A percentile compares a stretch with the other conserved stretches of the same genome.
These are phyloP conservation scores for Eucalyptus cladocalyx DNA, from an alignment of 345 rosid genomes.

Conservation along the genomic window DNA sequence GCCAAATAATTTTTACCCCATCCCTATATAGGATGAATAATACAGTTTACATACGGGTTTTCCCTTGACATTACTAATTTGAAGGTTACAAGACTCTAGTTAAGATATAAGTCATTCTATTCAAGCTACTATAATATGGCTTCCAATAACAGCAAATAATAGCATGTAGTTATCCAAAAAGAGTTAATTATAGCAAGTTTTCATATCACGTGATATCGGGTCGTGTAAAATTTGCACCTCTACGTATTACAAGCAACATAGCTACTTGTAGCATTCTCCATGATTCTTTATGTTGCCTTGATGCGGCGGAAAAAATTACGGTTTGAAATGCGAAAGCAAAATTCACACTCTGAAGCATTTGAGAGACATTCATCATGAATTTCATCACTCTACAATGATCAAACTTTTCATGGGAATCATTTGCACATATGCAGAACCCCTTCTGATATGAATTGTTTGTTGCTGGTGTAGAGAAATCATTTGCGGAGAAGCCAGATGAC, in stretches of 20 bases:
- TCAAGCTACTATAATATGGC: background rate
- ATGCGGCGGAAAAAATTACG: background rate
- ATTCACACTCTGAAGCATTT: background rate
- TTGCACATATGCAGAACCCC: background rate
- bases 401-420: background rate
- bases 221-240: background rate
- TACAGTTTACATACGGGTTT: background rate
- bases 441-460: background rate
- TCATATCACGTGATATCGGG: fast-evolving
- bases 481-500: background rate
- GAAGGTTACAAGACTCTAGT: too few relatives aligned
- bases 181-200: background rate
- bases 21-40: background rate
- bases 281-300: background rate
- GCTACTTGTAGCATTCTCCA: background rate
- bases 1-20: background rate
- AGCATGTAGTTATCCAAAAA: background rate
- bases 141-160: too few relatives aligned
- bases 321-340: background rate
- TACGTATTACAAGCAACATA: background rate
- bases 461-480: background rate
- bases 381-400: background rate
- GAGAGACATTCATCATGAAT: background rate
- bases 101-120: background rate
- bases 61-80: background rate